Conservation (phyloP, 768 basidiomycete species). For the Rhizopogon vulgaris region DNA sequence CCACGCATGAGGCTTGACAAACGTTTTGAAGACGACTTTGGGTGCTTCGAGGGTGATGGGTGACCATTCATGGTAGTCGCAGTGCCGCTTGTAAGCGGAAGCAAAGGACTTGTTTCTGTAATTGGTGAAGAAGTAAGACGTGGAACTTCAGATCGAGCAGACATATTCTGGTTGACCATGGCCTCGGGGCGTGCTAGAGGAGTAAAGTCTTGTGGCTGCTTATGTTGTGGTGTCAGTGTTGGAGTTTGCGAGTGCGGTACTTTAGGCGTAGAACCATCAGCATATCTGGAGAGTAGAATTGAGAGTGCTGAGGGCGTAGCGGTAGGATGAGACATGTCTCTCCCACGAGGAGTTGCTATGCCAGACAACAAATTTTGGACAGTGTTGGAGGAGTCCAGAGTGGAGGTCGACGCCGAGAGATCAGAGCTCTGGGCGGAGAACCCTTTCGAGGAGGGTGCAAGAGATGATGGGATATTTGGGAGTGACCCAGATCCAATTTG, state of each 20-base stretch:
- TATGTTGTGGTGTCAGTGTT: conserved; percentile 6
- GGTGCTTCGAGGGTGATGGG: background rate
- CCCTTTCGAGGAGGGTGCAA: conserved; percentile 18
- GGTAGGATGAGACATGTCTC: conserved; percentile 13
- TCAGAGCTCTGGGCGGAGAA: conserved; percentile 15
- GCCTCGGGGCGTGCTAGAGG: background rate
- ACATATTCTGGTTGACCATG: background rate
- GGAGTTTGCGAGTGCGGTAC: background rate
- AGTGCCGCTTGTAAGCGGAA: background rate
- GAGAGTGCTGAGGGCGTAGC: conserved; percentile 28
- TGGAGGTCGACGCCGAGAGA: conserved; percentile 25
- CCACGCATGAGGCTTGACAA: background rate
- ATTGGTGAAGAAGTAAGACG: background rate
- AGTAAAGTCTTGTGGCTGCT: conserved; percentile 5
- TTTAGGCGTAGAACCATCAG: conserved; percentile 3
- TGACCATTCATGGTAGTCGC: background rate
- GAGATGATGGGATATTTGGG: conserved; percentile 9
- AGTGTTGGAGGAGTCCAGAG: conserved; percentile 15
- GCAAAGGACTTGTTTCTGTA: background rate
- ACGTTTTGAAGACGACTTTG: background rate
- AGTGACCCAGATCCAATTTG: background rate
- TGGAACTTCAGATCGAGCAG: background rate
- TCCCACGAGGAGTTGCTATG: conserved; percentile 16
- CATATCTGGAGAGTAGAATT: conserved; percentile 26
- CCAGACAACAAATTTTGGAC: background rate